phyloP scores from a whole-genome alignment of 345 rosid species.

The Gossypium thurberi region DNA sequence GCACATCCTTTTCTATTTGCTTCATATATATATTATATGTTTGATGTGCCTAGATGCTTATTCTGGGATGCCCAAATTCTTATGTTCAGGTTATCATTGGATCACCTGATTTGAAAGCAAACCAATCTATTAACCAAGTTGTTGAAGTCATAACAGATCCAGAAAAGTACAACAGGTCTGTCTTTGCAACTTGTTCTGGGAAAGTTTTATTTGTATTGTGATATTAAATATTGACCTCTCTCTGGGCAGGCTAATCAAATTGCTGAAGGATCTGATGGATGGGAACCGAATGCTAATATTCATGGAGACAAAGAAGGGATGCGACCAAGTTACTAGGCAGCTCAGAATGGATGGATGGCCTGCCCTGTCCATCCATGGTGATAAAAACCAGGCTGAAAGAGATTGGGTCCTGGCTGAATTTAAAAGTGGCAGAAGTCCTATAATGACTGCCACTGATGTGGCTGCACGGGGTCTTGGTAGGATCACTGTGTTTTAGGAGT shows the following conservation, averaged over 20 bases:
- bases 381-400: constrained; percentile 90
- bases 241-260: constrained; percentile 55
- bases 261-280: constrained; percentile 76
- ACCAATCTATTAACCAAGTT: constrained; percentile 85
- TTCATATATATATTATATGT: background rate
- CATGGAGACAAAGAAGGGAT: constrained; percentile 88
- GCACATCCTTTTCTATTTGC: background rate
- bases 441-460: constrained; percentile 98
- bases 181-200: constrained; percentile 10
- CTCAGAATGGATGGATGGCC: constrained; percentile 99
- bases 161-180: constrained; percentile 89
- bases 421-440: constrained; percentile 84
- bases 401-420: constrained; percentile 95
- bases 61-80: constrained; percentile 12
- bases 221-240: constrained; percentile 1
- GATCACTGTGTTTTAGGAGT: constrained; percentile 63
- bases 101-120: constrained; percentile 78
- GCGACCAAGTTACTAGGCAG: constrained; percentile 93
- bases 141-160: constrained; percentile 70
- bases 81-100: constrained; percentile 69
- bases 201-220: constrained; percentile 3
- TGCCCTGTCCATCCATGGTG: constrained; percentile 95
- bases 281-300: constrained; percentile 83
- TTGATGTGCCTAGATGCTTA: constrained; percentile 9
- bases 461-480: constrained; percentile 99